Conservation (phyloP, 768 basidiomycete species). For the Holtermannia corniformis region DNA sequence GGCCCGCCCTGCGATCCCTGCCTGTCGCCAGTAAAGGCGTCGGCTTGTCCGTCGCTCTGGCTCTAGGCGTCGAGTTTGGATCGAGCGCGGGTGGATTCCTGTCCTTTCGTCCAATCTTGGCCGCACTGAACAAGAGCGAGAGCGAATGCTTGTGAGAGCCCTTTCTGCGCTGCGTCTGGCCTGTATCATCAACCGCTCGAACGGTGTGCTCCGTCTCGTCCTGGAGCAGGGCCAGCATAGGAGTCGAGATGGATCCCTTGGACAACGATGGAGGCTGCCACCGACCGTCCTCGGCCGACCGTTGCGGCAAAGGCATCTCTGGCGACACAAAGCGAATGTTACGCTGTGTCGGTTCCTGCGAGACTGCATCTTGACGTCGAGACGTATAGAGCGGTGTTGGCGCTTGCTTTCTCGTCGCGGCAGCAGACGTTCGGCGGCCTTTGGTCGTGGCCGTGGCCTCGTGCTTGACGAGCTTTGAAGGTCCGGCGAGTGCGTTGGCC, state of each 20-base stretch:
- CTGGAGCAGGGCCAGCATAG: conserved; percentile 14
- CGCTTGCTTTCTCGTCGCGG: too few relatives aligned
- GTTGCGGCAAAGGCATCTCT: conserved; percentile 15
- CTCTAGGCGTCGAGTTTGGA: background rate
- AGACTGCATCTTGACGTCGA: too few relatives aligned
- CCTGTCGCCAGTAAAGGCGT: background rate
- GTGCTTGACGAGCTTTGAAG: too few relatives aligned
- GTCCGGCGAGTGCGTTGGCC: too few relatives aligned
- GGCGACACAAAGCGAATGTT: conserved; percentile 14
- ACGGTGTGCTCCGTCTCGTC: conserved; percentile 1
- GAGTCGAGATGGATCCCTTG: conserved; percentile 30
- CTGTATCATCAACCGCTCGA: background rate
- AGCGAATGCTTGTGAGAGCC: conserved; percentile 7
- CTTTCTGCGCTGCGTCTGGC: background rate
- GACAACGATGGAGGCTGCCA: conserved; percentile 35
- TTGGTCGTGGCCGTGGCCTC: too few relatives aligned
- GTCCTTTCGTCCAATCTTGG: background rate
- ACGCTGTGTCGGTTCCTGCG: conserved; percentile 4
- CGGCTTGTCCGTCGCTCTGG: background rate
- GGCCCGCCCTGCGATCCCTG: background rate
- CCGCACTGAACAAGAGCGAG: conserved; percentile 5
- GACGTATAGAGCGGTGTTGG: too few relatives aligned
- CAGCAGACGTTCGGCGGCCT: too few relatives aligned
- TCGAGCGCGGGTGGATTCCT: background rate
- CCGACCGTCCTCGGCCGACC: conserved; percentile 25